A percentile compares a stretch with the other conserved stretches of the same genome.
These are phyloP conservation scores for Chalciporus pseudorubinellus DNA, from an alignment of 768 basidiomycete genomes.

Conservation along the genomic window DNA sequence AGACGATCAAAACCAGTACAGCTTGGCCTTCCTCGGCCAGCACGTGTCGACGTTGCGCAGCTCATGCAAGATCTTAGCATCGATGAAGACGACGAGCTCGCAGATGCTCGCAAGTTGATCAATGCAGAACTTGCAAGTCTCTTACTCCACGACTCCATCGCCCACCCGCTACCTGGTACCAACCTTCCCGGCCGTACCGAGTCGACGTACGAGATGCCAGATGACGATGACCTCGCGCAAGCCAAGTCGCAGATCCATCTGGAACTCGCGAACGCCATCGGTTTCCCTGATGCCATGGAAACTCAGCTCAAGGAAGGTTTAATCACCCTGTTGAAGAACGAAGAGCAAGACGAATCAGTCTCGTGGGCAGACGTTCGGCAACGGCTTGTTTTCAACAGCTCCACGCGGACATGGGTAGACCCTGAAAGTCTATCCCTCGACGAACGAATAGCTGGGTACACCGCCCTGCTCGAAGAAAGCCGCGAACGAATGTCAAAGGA, in stretches of 20 bases:
- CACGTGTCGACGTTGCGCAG: slow-evolving; percentile 68
- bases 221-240: slow-evolving; percentile 66
- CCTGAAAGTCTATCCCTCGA: slow-evolving; percentile 53
- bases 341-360: slow-evolving; percentile 53
- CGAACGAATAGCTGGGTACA: slow-evolving; percentile 62
- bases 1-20: slow-evolving; percentile 81
- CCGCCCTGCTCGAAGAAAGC: slow-evolving; percentile 54
- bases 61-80: slow-evolving; percentile 61
- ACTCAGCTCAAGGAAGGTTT: slow-evolving; percentile 80
- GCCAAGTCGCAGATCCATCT: slow-evolving; percentile 73
- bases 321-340: slow-evolving; percentile 57
- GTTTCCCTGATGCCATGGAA: slow-evolving; percentile 80
- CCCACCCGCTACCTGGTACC: slow-evolving; percentile 87
- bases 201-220: slow-evolving; percentile 71
- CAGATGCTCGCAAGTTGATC: slow-evolving; percentile 60
- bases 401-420: slow-evolving; percentile 64
- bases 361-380: slow-evolving; percentile 75
- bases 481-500: slow-evolving; percentile 77
- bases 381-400: slow-evolving; percentile 60
- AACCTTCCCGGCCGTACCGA: slow-evolving; percentile 66
- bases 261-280: slow-evolving; percentile 78
- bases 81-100: slow-evolving; percentile 45
- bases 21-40: slow-evolving; percentile 79
- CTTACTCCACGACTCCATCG: slow-evolving; percentile 84
- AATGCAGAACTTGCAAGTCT: slow-evolving; percentile 76